phyloP scores from a whole-genome alignment of 179 eudicot species.

The Silene noctiflora region DNA sequence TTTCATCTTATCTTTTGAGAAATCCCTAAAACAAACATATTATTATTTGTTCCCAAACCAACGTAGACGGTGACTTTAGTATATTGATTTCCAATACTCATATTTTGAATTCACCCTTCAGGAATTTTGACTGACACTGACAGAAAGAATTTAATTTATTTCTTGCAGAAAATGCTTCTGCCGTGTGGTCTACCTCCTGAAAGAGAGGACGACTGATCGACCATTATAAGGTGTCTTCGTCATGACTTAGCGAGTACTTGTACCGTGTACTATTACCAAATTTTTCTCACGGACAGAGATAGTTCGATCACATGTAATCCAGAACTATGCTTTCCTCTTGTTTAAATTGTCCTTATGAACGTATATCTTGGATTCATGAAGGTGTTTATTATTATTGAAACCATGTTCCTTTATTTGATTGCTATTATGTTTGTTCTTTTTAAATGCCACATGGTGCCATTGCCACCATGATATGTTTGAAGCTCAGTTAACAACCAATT shows the following conservation, averaged over 20 bases:
- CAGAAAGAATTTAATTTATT: background rate
- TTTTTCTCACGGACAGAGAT: background rate
- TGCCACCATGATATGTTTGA: too few species aligned
- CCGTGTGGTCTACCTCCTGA: constrained; percentile 35
- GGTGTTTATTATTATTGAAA: too few species aligned
- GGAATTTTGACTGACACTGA: background rate
- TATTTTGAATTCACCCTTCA: background rate
- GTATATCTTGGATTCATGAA: background rate
- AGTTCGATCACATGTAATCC: background rate
- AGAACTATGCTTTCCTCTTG: background rate
- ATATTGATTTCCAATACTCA: background rate
- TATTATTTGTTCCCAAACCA: too few species aligned
- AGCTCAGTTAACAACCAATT: too few species aligned
- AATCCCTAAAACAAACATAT: too few species aligned
- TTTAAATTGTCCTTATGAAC: background rate
- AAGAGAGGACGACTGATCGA: constrained; percentile 25
- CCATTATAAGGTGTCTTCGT: background rate
- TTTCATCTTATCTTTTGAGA: too few species aligned
- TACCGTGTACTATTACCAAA: background rate
- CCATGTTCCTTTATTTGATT: too few species aligned
- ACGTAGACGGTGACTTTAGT: background rate
- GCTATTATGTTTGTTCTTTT: too few species aligned
- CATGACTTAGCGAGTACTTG: background rate
- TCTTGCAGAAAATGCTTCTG: constrained; percentile 30
- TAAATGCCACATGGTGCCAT: too few species aligned